These are phyloP conservation scores for Creolimax fragrantissima DNA, from an alignment of 78 protist species.

Conservation along the genomic window DNA sequence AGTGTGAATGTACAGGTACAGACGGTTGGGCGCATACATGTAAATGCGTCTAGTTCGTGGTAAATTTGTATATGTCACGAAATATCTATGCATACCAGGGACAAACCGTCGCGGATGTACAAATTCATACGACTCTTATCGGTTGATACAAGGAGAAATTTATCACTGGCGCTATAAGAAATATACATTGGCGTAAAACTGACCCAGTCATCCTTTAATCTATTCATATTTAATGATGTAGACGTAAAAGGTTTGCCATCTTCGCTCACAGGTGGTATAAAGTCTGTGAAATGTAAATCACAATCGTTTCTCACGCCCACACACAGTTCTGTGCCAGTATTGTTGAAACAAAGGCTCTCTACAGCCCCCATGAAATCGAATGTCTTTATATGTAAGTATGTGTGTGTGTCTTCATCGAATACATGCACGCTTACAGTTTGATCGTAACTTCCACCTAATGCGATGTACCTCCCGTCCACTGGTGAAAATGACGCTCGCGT, in stretches of 20 bases:
- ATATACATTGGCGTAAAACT: slow-evolving; percentile 15
- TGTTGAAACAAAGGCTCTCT: background rate
- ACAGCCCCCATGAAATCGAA: background rate
- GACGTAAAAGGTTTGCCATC: background rate
- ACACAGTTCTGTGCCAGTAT: background rate
- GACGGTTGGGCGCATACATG: background rate
- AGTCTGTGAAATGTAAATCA: background rate
- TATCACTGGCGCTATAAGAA: background rate
- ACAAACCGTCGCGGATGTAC: background rate
- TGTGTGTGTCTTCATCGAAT: background rate
- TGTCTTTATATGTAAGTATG: background rate
- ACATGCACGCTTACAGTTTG: background rate
- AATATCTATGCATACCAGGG: background rate
- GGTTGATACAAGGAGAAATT: background rate
- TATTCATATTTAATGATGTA: background rate
- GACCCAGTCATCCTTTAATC: background rate
- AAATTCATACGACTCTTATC: background rate
- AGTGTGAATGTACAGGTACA: background rate
- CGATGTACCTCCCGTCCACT: background rate
- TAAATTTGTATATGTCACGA: background rate
- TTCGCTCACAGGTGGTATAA: background rate
- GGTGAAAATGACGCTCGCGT: background rate
- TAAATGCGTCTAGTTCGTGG: background rate
- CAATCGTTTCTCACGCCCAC: background rate
- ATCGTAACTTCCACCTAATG: background rate